Base-by-base conservation (phyloP, 1,139 yeast genomes). In the Arxiozyma telluris region DNA sequence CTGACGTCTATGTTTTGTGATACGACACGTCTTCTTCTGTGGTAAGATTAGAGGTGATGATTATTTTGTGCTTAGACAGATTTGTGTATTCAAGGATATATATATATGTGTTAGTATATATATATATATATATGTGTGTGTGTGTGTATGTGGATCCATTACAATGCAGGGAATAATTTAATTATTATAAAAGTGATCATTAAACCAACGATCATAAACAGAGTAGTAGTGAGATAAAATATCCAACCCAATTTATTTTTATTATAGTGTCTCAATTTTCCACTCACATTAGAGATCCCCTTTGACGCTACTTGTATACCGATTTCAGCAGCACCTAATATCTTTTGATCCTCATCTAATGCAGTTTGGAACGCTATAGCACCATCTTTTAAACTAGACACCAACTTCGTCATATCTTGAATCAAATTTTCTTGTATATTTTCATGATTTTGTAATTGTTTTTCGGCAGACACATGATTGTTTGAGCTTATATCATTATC, bases 301-400 rank as follows among this genome's bases (percentile, higher is more conserved):
- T 56, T 63, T 2, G 73, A 66, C 1, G 75, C 72, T 1, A 66
- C 69, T 46, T 71, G 71, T 3, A 73, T 58, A 17, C 76, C 76
- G 20, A 69, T 64, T 54, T 72, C 75, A 1, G 76, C 74, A 4
- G 76, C 75, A 23, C 68, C 66, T 12, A 73, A 49, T 1, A 71
- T 68, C 49, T 68, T 71, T 44, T 67, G 60, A 53, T 72, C 76
- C 50, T 71, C 70, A 21, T 68, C 66, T 41, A 73, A 56, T 23
- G 73, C 73, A 46, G 63, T 64, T 54, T 71, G 72, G 54, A 73
- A 73, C 4, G 73, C 74, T 43, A 66, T 62, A 1, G 76, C 75
- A 43, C 74, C 74, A 34, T 67, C 68, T 57, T 63, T 72, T 47
- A 73, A 59, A 18, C 70, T 68, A 7, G 64, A 60, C 1, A 71